A percentile compares a stretch with the other conserved stretches of the same genome.
These are phyloP conservation scores for Globisporangium megalacanthum DNA, from an alignment of 352 stramenopile genomes.

Conservation along the genomic window DNA sequence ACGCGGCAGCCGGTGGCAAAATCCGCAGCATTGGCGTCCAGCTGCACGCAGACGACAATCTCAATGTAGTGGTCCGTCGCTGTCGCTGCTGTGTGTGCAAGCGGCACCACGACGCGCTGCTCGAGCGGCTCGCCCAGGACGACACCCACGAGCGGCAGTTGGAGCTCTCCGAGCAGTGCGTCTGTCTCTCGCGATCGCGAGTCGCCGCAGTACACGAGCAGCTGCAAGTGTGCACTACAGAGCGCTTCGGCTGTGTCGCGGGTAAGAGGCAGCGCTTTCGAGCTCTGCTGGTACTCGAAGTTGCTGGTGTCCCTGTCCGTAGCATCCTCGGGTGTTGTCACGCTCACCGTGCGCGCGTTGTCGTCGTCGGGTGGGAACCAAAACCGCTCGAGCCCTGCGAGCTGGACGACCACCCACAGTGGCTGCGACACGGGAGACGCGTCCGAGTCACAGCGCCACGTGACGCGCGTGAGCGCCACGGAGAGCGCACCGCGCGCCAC, in stretches of 20 bases:
- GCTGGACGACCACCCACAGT: background rate
- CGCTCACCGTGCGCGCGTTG: background rate
- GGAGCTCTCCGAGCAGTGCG: conserved; percentile 26
- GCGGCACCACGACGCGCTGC: conserved; percentile 19
- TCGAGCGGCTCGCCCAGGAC: conserved; percentile 19
- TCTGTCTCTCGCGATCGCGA: conserved; percentile 25
- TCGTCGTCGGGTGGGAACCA: conserved; percentile 2
- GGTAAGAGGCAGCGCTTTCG: conserved; percentile 28
- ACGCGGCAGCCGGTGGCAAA: conserved; percentile 38
- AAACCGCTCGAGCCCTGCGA: background rate
- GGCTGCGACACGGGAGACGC: background rate
- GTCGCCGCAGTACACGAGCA: conserved; percentile 37
- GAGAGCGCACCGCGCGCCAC: too few relatives aligned
- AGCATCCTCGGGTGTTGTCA: conserved; percentile 2
- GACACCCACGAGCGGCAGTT: conserved; percentile 27
- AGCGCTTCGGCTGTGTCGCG: conserved; percentile 32
- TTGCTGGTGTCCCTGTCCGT: background rate
- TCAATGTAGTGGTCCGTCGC: conserved; percentile 16
- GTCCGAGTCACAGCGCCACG: too few relatives aligned
- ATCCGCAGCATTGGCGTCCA: conserved; percentile 44
- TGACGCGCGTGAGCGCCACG: too few relatives aligned
- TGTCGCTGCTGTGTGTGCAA: background rate
- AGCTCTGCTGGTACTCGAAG: conserved; percentile 50
- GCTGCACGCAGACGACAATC: conserved; percentile 34
- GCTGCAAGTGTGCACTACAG: conserved; percentile 23